phyloP scores from a whole-genome alignment of 176 grass and related monocot species.

The Themeda triandra region DNA sequence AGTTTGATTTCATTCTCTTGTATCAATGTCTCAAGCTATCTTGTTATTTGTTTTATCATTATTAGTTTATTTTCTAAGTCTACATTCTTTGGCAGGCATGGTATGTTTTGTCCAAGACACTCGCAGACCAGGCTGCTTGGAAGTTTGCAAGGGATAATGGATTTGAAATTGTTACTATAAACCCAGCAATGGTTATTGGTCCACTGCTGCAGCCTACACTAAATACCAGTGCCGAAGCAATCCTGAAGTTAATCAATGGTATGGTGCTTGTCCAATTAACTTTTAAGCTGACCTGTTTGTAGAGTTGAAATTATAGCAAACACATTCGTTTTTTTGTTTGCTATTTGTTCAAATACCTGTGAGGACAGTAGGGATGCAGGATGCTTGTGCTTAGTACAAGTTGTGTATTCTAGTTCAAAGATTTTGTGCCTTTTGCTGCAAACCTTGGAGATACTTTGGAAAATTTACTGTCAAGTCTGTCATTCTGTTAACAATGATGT shows the following conservation, averaged over 20 bases:
- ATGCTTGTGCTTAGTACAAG: neutral
- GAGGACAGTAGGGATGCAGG: neutral
- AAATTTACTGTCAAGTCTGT: neutral
- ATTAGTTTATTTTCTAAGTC: neutral
- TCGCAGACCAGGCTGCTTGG: conserved; percentile 65
- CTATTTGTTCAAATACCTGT: neutral
- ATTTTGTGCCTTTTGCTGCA: neutral
- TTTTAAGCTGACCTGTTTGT: neutral
- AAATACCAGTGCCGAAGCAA: conserved; percentile 53
- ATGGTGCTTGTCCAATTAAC: conserved; percentile 4
- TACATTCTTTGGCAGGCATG: conserved; percentile 41
- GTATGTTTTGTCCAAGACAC: conserved; percentile 66
- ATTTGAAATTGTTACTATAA: conserved; percentile 51
- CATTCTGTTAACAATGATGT: conserved; percentile 7
- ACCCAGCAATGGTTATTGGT: conserved; percentile 63
- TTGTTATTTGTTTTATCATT: neutral
- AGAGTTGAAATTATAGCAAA: neutral
- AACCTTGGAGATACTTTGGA: neutral
- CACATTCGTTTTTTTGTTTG: neutral
- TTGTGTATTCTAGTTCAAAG: neutral
- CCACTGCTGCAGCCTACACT: conserved; percentile 65
- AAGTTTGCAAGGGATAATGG: conserved; percentile 60
- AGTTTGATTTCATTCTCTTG: neutral
- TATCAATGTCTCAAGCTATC: neutral
- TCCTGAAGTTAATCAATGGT: conserved; percentile 62